Evolutionary conservation across 148 eudicot genomes (phyloP).

Genomic region (Silene latifolia): DNA sequence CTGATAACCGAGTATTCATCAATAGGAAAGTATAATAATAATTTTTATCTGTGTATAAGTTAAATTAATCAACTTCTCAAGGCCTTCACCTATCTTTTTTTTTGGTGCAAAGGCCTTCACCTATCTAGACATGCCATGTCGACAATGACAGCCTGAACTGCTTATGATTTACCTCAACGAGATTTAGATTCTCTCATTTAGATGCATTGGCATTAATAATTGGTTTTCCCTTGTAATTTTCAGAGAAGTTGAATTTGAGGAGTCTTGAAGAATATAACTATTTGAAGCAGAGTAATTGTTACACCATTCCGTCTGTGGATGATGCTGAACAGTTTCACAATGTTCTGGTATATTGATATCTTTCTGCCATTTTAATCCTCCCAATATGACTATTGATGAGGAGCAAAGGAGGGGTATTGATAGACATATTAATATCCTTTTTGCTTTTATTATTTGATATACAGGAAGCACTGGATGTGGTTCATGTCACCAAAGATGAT

Average conservation of each 20-base stretch:
- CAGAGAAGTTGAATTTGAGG: slow-evolving; percentile 82
- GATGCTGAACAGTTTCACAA: slow-evolving; percentile 82
- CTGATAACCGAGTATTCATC: neutral
- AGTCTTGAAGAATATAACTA: slow-evolving; percentile 65
- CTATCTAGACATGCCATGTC: neutral
- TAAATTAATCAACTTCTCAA: neutral
- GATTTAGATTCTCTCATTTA: neutral
- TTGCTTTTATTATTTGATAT: slow-evolving; percentile 10
- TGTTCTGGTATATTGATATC: slow-evolving; percentile 53
- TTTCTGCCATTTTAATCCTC: neutral
- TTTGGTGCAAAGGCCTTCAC: neutral
- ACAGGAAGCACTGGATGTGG: slow-evolving; percentile 91
- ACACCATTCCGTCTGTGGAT: slow-evolving; percentile 73
- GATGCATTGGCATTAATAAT: neutral
- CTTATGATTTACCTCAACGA: neutral
- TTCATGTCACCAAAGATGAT: slow-evolving; percentile 85
- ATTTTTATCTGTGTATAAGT: neutral
- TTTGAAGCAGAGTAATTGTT: slow-evolving; percentile 76
- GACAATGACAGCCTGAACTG: neutral
- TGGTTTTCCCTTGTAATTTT: slow-evolving; percentile 2
- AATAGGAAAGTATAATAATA: neutral
- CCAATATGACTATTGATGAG: neutral
- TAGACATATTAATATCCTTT: neutral
- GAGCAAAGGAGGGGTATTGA: neutral
- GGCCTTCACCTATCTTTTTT: slow-evolving; percentile 7